Evolutionary conservation across 805 yeast species (phyloP).

Genomic region (Ogataea nakhonphanomensis): DNA sequence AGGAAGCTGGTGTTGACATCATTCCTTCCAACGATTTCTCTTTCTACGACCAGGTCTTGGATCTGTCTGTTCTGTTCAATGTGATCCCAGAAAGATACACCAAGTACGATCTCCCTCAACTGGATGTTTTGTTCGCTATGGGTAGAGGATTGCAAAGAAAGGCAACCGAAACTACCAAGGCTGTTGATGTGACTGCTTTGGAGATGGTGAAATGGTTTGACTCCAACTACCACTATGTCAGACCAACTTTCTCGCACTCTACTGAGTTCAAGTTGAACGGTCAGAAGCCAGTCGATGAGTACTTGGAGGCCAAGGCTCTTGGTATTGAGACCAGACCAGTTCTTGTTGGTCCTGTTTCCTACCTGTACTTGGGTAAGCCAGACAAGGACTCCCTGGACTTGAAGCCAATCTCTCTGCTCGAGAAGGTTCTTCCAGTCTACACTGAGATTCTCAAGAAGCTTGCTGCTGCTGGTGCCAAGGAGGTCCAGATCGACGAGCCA

Average conservation of each 20-base stretch:
- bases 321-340: slow-evolving; percentile 99
- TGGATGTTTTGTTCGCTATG: slow-evolving; percentile 97
- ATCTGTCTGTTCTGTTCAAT: slow-evolving; percentile 87
- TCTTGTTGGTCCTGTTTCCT: slow-evolving; percentile 93
- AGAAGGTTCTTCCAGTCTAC: slow-evolving; percentile 90
- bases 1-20: slow-evolving; percentile 94
- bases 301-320: slow-evolving; percentile 93
- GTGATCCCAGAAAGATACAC: slow-evolving; percentile 96
- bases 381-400: slow-evolving; percentile 96
- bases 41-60: slow-evolving; percentile 95
- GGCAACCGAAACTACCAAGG: slow-evolving; percentile 80
- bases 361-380: slow-evolving; percentile 92
- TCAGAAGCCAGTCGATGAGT: slow-evolving; percentile 95
- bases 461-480: slow-evolving; percentile 89
- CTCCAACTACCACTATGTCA: slow-evolving; percentile 98
- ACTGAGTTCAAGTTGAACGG: slow-evolving; percentile 96
- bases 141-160: slow-evolving; percentile 99
- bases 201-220: slow-evolving; percentile 99
- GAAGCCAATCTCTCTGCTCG: slow-evolving; percentile 86
- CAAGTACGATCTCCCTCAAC: slow-evolving; percentile 81
- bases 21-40: slow-evolving; percentile 98
- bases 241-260: slow-evolving; percentile 96
- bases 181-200: slow-evolving; percentile 97
- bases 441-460: slow-evolving; percentile 83
- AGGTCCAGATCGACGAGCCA: slow-evolving; percentile 98